Conservation (phyloP, 78 protist species). For the Isochrysis galbana region DNA sequence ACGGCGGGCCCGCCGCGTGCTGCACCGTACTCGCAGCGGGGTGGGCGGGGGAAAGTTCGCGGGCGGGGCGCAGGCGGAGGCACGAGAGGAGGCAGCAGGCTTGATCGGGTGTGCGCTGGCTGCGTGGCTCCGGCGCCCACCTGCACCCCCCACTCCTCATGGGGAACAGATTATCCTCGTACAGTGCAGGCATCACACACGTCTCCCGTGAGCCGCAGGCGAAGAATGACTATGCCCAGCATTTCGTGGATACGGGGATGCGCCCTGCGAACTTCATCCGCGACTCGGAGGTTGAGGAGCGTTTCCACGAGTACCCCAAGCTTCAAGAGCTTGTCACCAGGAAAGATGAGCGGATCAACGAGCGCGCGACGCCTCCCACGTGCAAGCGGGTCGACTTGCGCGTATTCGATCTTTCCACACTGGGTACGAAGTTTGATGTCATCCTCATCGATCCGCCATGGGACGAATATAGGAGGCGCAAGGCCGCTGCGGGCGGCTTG, state of each 20-base stretch:
- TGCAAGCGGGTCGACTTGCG: neutral
- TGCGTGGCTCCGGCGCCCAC: too few species aligned
- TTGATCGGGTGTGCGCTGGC: too few species aligned
- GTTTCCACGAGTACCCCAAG: constrained; percentile 48
- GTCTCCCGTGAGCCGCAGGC: too few species aligned
- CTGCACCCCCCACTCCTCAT: too few species aligned
- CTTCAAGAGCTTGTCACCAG: constrained; percentile 1
- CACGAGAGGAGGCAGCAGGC: too few species aligned
- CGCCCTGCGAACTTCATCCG: constrained; percentile 50
- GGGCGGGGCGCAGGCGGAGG: too few species aligned
- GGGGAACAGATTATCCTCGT: too few species aligned
- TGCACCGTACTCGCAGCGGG: too few species aligned
- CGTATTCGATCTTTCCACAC: neutral
- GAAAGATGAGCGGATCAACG: constrained; percentile 6
- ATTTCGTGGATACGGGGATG: constrained; percentile 36
- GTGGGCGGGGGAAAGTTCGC: too few species aligned
- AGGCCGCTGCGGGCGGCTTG: neutral
- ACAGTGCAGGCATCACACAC: too few species aligned
- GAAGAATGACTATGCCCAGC: constrained; percentile 48
- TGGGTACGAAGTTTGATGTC: constrained; percentile 52
- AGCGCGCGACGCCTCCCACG: constrained; percentile 14
- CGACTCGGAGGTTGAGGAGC: neutral
- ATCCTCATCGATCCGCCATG: constrained; percentile 54
- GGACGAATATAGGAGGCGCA: constrained; percentile 31
- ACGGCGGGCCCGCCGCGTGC: too few species aligned